Evolutionary conservation across 306 rosid species (phyloP), one percentile per base, ranked within the genome.

Genomic region (Fragaria vesca): DNA sequence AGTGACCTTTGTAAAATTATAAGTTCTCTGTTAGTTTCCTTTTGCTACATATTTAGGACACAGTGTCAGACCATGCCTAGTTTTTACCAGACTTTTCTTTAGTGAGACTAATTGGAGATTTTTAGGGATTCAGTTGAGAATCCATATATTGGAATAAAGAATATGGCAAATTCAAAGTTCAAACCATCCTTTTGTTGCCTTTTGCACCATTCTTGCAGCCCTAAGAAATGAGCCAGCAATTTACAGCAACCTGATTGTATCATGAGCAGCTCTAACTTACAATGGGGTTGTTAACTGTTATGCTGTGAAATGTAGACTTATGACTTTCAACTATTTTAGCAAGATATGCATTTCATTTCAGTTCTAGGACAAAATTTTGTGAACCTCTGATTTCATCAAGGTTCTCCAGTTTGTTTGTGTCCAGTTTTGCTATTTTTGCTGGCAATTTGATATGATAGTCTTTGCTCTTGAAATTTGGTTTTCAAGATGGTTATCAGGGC

Each of bases 401-500:
- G 32, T 72, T 43, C 50, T 26, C 42, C 12, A 40, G 32, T 13
- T 40, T 26, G 17, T 15, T 63, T 47, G 1, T 51, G 55, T 26
- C 50, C 18, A 16, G 12, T 42, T 34, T 52, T 73, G 6, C 32
- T 15, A 0, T 32, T 47, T 5, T 48, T 76, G 63, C 36, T 76
- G 48, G 17, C 13, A 47, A 57, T 12, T 9, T 34, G 47, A 42
- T 74, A 66, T 40, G 73, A 63, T 71, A 6, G 51, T 70, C 47
- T 47, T 24, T 69, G 60, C 36, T 62, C 72, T 80, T 78, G 76
- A 73, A 76, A 71, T 78, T 76, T 79, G 78, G 58, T 75, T 78
- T 79, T 75, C 28, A 86, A 94, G 98, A 81, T 90, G 96, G 93
- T 75, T 94, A 70, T 92, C 97, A 63, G 97, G 90, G 76, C 78